Evolutionary conservation across 768 basidiomycete species (phyloP), one percentile per base, ranked within the genome.

Genomic region (Cytidiella melzeri): DNA sequence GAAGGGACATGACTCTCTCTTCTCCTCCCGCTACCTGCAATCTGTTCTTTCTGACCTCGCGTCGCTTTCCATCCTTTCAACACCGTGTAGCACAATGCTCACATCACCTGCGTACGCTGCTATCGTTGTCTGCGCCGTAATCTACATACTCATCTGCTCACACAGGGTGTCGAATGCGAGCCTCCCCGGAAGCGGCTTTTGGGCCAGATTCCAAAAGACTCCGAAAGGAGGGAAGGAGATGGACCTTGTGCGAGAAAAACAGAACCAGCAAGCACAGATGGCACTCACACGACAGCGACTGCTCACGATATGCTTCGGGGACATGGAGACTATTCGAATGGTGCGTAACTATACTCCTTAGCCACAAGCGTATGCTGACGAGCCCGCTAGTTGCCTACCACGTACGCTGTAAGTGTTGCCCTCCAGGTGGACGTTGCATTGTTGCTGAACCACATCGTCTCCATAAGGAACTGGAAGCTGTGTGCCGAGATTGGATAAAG

Each of bases 281-380:
- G 78, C 85, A 3, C 74, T 90, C 57, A 73, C 83, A 21, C 70
- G 87, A 47, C 84, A 85, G 57, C 80, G 85, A 52, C 78, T 89
- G 55, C 74, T 92, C 57, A 92, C 90, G 51, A 79, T 92, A 50
- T 82, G 80, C 7, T 88, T 83, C 64, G 85, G 74, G 47, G 90
- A 92, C 34, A 87, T 90, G 83, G 90, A 92, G 69, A 92, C 90
- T 6, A 75, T 92, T 51, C 75, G 83, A 55, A 80, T 85, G 73
- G 85, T 83, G 72, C 63, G 9, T 23, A 5, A 43, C 43, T 37
- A 18, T 39, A 21, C 43, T 47, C 36, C 42, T 53, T 19, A 42
- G 28, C 51, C 47, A n/a, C n/a, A n/a, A 48, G 3, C 30, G 47
- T 53, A 38, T 18, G 53, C 25, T 50, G 37, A 38, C 28, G 30